Base-by-base conservation (phyloP, 352 stramenopile genomes). In the Elongisporangium anandrum region DNA sequence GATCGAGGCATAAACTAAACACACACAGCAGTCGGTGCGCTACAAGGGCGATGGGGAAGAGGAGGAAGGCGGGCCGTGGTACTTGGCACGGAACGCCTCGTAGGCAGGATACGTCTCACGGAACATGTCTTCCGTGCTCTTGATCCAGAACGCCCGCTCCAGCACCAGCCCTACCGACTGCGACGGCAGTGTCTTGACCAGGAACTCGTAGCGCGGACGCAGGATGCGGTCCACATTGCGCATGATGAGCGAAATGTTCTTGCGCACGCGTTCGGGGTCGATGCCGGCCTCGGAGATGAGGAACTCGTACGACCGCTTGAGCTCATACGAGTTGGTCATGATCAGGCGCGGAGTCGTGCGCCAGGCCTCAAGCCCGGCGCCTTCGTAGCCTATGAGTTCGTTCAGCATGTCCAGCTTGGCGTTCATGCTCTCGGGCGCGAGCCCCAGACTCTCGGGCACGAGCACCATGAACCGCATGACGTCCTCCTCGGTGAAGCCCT, bases 261-360 rank as follows among this genome's bases (percentile, higher is more conserved):
- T 56, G 13, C 54, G 24, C 24, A 90, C 19, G 5, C 66, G 62
- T 17, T 81, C 68, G 38, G 53, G 60, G 0, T 69, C 24, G 21
- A 80, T 66, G 8, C 75, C 75, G 9, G 81, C 49, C 2, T 66
- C 63, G 1, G 66, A 69, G 7, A 60, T 59, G 5, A 87, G 52
- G 45, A 65, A 90, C 20, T 65, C 49, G 56, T 78, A 77, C 20
- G 79, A 65, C 17, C 63, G 67, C 13, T 61, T 59, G n/a, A 90
- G 61, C 41, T 68, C 52, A 29, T 58, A 58, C 4, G 70, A 56
- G 62, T 81, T 89, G 65, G 60, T 66, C 77, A 87, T 89, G 34
- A 89, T 65, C 20, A 89, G 57, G 45, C 73, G 75, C 15, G 63
- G 58, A 24, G 69, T 75, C 1, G 34, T 41, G 4, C 60, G 8